Percentiles rank a stretch among this genome's conserved stretches.
Evolutionary conservation across 2,329 filamentous ascomycete species (phyloP).

Genomic region (Ceratocystis papillata): DNA sequence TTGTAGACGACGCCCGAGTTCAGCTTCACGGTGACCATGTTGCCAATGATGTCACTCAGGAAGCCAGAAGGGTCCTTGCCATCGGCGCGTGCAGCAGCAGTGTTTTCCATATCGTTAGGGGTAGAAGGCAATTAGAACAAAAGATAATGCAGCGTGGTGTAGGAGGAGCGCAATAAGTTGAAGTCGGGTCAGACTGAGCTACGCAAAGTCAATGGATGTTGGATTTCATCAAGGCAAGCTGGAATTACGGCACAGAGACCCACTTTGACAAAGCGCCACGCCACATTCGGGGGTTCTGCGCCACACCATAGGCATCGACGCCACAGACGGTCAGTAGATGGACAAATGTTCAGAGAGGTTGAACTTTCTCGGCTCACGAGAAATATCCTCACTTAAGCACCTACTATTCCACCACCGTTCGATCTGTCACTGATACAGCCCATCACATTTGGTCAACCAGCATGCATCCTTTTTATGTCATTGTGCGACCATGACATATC

Average conservation of each 20-base stretch:
- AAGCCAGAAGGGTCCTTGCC: constrained; percentile 91
- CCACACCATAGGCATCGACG: neutral
- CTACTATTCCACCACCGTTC: neutral
- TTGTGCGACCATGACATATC: neutral
- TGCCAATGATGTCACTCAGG: constrained; percentile 85
- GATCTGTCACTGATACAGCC: neutral
- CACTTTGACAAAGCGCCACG: constrained; percentile 11
- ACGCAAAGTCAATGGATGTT: neutral
- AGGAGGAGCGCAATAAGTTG: neutral
- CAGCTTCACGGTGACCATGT: constrained; percentile 88
- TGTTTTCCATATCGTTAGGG: constrained; percentile 58
- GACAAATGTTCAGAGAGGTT: neutral
- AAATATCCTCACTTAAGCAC: too few species aligned
- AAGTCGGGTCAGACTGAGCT: neutral
- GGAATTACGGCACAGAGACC: neutral
- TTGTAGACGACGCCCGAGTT: constrained; percentile 99
- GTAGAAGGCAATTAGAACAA: neutral
- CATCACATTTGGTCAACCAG: neutral
- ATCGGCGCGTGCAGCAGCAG: constrained; percentile 49
- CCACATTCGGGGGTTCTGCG: neutral
- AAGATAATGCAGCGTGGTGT: neutral
- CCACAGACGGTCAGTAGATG: neutral
- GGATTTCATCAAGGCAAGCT: neutral
- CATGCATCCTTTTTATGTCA: neutral
- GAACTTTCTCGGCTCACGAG: neutral